These are phyloP conservation scores for Candolleomyces eurysporus DNA, from an alignment of 768 basidiomycete species.

Conservation along the genomic window DNA sequence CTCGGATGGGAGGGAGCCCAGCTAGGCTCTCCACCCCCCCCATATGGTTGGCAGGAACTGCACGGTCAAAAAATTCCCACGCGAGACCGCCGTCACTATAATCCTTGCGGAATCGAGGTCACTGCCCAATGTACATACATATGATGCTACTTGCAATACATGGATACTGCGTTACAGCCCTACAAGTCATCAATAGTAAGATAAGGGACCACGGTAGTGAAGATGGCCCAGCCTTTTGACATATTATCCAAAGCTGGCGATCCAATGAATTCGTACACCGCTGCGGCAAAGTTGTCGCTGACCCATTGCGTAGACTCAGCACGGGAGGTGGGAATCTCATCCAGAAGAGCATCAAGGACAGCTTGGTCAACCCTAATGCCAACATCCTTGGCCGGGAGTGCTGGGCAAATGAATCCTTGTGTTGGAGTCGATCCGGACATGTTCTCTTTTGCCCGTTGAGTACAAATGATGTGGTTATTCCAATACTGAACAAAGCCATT, in stretches of 20 bases:
- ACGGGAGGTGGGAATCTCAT: constrained; percentile 12
- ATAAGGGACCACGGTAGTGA: not conserved
- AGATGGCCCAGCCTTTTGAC: not conserved
- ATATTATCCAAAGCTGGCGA: not conserved
- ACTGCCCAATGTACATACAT: too few relatives aligned
- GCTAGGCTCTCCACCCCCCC: not conserved
- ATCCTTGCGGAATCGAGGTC: too few relatives aligned
- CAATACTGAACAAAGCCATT: constrained; percentile 24
- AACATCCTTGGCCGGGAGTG: constrained; percentile 11
- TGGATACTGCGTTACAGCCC: too few relatives aligned
- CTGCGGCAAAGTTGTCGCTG: not conserved
- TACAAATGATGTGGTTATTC: constrained; percentile 23
- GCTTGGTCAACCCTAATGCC: constrained; percentile 13
- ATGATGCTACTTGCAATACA: too few relatives aligned
- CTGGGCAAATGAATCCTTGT: constrained; percentile 16
- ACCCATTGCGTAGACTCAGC: constrained; percentile 15
- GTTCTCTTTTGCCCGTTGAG: constrained; percentile 19
- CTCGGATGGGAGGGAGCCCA: not conserved
- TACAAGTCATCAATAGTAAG: too few relatives aligned
- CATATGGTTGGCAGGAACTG: too few relatives aligned
- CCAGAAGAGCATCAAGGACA: constrained; percentile 15
- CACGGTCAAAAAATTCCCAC: too few relatives aligned
- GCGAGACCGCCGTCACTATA: too few relatives aligned
- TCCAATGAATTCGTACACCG: not conserved
- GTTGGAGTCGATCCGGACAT: constrained; percentile 22